phyloP scores from a whole-genome alignment of 2,329 filamentous ascomycete species.

The Penicillium carneum region DNA sequence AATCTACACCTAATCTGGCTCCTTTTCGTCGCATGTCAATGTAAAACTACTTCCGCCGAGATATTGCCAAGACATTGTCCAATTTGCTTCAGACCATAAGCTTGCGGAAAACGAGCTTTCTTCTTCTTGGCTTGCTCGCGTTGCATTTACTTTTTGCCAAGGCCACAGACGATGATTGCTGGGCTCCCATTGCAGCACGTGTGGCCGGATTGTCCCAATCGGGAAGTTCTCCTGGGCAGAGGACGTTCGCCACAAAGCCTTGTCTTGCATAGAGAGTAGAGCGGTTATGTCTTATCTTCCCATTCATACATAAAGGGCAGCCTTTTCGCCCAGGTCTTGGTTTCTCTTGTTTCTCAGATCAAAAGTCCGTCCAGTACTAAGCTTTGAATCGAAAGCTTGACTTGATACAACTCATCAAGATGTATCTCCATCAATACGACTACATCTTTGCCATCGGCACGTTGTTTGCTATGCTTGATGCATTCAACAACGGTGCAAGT shows the following conservation, averaged over 20 bases:
- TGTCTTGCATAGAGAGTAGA: conserved; percentile 11
- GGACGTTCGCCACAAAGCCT: conserved; percentile 7
- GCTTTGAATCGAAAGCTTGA: conserved; percentile 9
- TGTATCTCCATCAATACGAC: conserved; percentile 68
- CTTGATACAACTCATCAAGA: conserved; percentile 49
- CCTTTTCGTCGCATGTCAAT: background rate
- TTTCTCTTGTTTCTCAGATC: conserved; percentile 9
- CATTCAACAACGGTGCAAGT: conserved; percentile 82
- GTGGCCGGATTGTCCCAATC: conserved; percentile 18
- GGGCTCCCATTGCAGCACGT: conserved; percentile 31
- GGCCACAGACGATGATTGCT: conserved; percentile 7
- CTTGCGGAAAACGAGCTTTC: conserved; percentile 15
- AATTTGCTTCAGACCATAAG: conserved; percentile 19
- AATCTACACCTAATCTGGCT: conserved; percentile 15
- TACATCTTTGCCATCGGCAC: conserved; percentile 80
- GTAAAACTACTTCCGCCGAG: background rate
- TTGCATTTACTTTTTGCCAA: conserved; percentile 28
- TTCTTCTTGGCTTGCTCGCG: conserved; percentile 6
- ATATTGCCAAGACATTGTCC: conserved; percentile 7
- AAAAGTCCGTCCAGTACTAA: background rate
- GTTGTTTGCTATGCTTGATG: conserved; percentile 76
- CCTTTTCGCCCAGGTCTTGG: conserved; percentile 1
- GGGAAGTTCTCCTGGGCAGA: conserved; percentile 3
- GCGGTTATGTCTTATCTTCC: conserved; percentile 4
- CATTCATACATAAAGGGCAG: conserved; percentile 19